phyloP scores from a whole-genome alignment of 257 asterid species.

The Gynochthodes officinalis region DNA sequence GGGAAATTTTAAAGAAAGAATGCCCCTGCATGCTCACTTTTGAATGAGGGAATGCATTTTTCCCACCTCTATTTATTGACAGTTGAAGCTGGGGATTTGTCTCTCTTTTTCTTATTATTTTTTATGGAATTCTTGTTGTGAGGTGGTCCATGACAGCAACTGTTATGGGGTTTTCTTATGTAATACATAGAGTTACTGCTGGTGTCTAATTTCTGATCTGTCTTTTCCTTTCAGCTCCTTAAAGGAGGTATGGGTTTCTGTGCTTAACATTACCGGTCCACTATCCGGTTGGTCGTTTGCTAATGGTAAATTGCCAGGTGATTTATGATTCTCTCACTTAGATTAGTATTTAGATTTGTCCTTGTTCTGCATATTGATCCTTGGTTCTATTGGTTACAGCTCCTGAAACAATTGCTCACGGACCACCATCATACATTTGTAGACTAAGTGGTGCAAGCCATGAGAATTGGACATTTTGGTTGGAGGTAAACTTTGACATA shows the following conservation, averaged over 20 bases:
- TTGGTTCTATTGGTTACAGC: slow-evolving; percentile 39
- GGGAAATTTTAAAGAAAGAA: not conserved
- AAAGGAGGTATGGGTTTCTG: slow-evolving; percentile 93
- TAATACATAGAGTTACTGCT: not conserved
- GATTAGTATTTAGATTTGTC: not conserved
- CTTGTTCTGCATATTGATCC: slow-evolving; percentile 27
- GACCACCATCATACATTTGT: slow-evolving; percentile 77
- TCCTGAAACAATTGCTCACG: slow-evolving; percentile 51
- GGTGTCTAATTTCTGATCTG: not conserved
- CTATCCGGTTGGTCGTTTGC: slow-evolving; percentile 94
- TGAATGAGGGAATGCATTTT: not conserved
- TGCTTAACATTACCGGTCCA: slow-evolving; percentile 90
- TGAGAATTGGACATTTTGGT: slow-evolving; percentile 94
- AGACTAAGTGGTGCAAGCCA: slow-evolving; percentile 74
- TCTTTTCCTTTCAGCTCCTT: slow-evolving; percentile 53
- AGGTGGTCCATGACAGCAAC: not conserved
- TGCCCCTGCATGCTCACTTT: not conserved
- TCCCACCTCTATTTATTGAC: no score
- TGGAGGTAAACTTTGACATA: slow-evolving; percentile 58
- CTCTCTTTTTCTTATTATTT: no score
- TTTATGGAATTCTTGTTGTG: not conserved
- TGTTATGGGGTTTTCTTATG: not conserved
- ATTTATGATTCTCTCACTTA: slow-evolving; percentile 18
- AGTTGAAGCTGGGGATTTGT: not conserved
- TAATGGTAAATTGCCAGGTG: slow-evolving; percentile 70